These are phyloP conservation scores for Leishmania amazonensis DNA, from an alignment of 208 protist genomes.

Conservation along the genomic window DNA sequence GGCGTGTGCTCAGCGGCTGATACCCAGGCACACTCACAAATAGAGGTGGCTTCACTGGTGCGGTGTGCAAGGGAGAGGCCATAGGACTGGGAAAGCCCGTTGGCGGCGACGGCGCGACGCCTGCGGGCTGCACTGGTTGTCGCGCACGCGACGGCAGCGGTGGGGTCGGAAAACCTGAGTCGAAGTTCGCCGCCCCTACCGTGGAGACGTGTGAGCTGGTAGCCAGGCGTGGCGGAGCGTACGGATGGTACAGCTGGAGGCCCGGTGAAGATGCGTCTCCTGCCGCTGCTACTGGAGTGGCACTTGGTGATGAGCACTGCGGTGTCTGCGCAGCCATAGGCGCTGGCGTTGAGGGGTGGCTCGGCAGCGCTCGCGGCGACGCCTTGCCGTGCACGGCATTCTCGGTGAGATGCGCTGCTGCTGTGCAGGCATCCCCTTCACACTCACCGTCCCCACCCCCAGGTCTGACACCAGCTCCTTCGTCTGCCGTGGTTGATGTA, in stretches of 20 bases:
- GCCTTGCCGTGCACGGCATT: background rate
- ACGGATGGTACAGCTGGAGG: background rate
- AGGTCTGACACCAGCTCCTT: background rate
- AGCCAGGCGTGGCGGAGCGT: background rate
- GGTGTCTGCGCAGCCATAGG: background rate
- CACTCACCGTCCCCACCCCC: background rate
- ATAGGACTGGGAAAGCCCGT: background rate
- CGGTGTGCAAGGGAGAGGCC: background rate
- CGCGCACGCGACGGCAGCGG: background rate
- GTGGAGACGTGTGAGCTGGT: background rate
- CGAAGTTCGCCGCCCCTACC: background rate
- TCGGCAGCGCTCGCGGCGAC: background rate
- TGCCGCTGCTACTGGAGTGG: background rate
- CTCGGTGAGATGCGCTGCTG: background rate
- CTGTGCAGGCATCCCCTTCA: background rate
- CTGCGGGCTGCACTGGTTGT: background rate
- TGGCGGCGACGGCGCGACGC: background rate
- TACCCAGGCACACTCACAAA: constrained; percentile 26
- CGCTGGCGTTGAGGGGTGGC: background rate
- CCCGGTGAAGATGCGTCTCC: background rate
- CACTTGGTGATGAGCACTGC: background rate
- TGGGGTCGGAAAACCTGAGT: background rate
- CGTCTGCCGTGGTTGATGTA: background rate
- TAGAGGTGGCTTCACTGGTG: constrained; percentile 13
- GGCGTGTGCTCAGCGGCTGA: background rate